phyloP scores from a whole-genome alignment of 441 rosid species.

The Viola pubescens region DNA sequence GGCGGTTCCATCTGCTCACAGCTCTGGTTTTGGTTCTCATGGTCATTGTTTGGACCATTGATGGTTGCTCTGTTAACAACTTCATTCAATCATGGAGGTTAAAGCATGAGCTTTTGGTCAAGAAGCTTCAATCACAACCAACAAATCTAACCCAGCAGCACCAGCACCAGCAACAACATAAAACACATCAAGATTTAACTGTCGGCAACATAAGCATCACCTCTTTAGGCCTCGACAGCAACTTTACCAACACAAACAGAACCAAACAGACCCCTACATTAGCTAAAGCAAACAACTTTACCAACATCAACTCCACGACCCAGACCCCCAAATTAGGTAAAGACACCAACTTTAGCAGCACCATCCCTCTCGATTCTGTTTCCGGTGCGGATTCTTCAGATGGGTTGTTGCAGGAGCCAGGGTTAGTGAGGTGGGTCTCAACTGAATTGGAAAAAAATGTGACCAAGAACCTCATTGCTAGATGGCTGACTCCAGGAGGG shows the following conservation, averaged over 20 bases:
- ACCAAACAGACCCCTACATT: not conserved
- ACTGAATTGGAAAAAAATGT: conserved; percentile 43
- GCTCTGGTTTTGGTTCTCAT: conserved; percentile 51
- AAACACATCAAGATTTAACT: conserved; percentile 23
- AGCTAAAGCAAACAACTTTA: not conserved
- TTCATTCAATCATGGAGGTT: conserved; percentile 55
- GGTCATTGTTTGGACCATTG: conserved; percentile 70
- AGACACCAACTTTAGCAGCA: not conserved
- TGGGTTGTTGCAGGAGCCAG: conserved; percentile 6
- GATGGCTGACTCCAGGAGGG: conserved; percentile 67
- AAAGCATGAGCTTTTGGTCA: conserved; percentile 23
- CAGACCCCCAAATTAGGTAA: not conserved
- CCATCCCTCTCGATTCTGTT: not conserved
- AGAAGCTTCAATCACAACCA: conserved; percentile 15
- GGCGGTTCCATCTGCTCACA: conserved; percentile 64
- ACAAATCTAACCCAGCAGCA: conserved; percentile 14
- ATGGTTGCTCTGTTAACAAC: conserved; percentile 45
- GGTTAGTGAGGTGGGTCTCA: conserved; percentile 39
- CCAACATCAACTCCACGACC: not conserved
- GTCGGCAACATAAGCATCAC: conserved; percentile 5
- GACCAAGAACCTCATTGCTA: conserved; percentile 40
- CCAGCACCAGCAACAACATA: conserved; percentile 4
- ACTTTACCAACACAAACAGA: not conserved
- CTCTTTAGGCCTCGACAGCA: not conserved
- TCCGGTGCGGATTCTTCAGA: conserved; percentile 8